phyloP scores from a whole-genome alignment of 768 basidiomycete species.

The Tulasnella sp. region DNA sequence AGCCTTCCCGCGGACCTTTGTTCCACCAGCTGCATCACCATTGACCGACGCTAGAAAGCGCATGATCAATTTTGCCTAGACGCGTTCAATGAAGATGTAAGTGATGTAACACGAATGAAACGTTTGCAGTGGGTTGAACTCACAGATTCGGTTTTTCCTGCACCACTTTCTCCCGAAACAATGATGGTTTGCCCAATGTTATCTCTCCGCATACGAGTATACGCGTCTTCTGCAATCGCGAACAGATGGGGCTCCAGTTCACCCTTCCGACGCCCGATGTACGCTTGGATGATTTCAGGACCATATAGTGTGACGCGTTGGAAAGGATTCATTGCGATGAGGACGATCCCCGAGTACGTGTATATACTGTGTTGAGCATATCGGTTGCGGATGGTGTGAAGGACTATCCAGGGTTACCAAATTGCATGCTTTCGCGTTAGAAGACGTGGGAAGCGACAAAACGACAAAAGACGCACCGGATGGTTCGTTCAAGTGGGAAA shows the following conservation, averaged over 20 bases:
- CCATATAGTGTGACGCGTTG: constrained; percentile 95
- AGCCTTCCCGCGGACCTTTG: constrained; percentile 55
- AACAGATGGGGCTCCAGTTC: constrained; percentile 97
- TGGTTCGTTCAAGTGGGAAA: constrained; percentile 96
- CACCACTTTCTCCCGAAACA: constrained; percentile 97
- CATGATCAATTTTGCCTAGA: constrained; percentile 94
- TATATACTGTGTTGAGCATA: constrained; percentile 97
- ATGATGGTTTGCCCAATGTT: constrained; percentile 96
- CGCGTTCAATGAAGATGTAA: not conserved
- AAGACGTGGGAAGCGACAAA: not conserved
- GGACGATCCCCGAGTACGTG: constrained; percentile 96
- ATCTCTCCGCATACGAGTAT: constrained; percentile 92
- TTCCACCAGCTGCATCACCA: constrained; percentile 49
- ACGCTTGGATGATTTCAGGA: constrained; percentile 93
- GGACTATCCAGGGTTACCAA: constrained; percentile 39
- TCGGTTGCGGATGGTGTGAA: constrained; percentile 93
- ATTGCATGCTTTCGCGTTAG: not conserved
- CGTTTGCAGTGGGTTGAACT: constrained; percentile 22
- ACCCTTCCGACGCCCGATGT: constrained; percentile 80
- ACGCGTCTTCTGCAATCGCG: constrained; percentile 98
- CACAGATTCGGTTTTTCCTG: constrained; percentile 97
- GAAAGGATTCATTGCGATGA: constrained; percentile 98
- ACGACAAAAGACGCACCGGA: constrained; percentile 46
- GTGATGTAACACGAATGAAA: not conserved
- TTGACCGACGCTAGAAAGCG: constrained; percentile 97